Conservation (phyloP, 2,329 filamentous ascomycete genomes). For the Zarea fungicola region DNA sequence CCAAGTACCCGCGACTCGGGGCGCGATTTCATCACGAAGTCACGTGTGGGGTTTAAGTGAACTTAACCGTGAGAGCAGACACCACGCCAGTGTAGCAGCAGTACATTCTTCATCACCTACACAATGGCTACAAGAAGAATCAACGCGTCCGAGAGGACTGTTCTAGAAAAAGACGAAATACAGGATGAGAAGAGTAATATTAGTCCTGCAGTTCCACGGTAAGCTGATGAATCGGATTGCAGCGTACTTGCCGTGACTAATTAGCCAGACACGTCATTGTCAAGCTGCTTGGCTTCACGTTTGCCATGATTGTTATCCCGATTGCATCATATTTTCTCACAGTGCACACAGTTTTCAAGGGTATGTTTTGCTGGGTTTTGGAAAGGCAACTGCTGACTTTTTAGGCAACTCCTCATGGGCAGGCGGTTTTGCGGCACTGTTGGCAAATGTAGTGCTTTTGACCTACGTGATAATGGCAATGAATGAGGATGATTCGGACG, state of each 20-base stretch:
- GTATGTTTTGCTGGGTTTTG: conserved; percentile 42
- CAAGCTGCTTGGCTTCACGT: conserved; percentile 85
- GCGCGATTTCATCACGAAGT: conserved; percentile 19
- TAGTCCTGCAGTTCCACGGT: conserved; percentile 79
- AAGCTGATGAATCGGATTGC: conserved; percentile 17
- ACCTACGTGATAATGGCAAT: conserved; percentile 90
- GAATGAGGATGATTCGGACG: conserved; percentile 66
- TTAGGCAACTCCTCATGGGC: conserved; percentile 84
- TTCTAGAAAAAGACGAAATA: conserved; percentile 55
- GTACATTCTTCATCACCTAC: conserved; percentile 14
- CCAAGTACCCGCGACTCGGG: conserved; percentile 7
- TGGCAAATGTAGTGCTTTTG: conserved; percentile 87
- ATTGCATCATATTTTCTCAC: conserved; percentile 86
- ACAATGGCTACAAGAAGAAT: conserved; percentile 68
- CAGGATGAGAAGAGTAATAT: conserved; percentile 61
- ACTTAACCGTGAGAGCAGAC: neutral
- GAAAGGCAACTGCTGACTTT: conserved; percentile 8
- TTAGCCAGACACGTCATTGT: conserved; percentile 67
- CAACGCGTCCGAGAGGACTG: conserved; percentile 59
- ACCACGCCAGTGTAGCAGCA: neutral
- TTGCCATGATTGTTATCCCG: conserved; percentile 84
- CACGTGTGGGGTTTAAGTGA: conserved; percentile 19
- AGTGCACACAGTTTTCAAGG: conserved; percentile 69
- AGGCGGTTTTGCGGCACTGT: conserved; percentile 76
- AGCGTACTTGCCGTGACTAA: conserved; percentile 11